Evolutionary conservation across 2,329 filamentous ascomycete genomes (phyloP).

Genomic region (Pseudonectria foliicola): DNA sequence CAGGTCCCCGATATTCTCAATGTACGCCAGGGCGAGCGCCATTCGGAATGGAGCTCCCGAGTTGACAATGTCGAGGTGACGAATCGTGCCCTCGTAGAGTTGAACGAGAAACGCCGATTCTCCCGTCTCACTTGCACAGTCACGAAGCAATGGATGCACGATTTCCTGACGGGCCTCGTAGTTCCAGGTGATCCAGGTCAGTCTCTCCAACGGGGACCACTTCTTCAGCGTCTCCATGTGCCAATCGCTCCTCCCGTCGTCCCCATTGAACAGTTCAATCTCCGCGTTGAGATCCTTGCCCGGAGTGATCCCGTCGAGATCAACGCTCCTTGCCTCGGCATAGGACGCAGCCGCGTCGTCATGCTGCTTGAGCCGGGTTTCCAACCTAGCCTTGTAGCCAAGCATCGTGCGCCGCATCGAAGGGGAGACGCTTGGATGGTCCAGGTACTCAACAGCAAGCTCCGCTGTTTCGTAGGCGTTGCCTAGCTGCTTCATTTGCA

Average conservation of each 20-base stretch:
- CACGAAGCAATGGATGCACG: conserved; percentile 8
- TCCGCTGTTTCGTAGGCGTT: conserved; percentile 8
- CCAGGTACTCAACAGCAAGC: conserved; percentile 2
- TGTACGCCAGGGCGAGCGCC: conserved; percentile 12
- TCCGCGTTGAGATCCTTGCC: conserved; percentile 15
- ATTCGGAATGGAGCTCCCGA: conserved; percentile 15
- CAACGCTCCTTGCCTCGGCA: conserved; percentile 7
- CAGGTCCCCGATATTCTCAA: conserved; percentile 10
- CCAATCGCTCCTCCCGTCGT: conserved; percentile 2
- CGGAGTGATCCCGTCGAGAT: conserved; percentile 13
- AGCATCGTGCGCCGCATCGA: conserved; percentile 9
- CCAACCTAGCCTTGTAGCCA: conserved; percentile 13
- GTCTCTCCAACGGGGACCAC: conserved; percentile 19
- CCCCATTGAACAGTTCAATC: conserved; percentile 9
- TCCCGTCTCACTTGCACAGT: conserved; percentile 9
- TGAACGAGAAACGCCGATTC: conserved; percentile 16
- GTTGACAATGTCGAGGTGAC: conserved; percentile 20
- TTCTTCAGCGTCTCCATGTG: conserved; percentile 15
- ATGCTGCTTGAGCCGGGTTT: conserved; percentile 7
- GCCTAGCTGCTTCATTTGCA: conserved; percentile 4
- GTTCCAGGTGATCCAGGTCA: conserved; percentile 20
- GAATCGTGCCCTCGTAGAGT: conserved; percentile 16
- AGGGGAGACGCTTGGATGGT: conserved; percentile 6
- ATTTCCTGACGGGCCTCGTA: conserved; percentile 4
- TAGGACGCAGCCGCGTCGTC: conserved; percentile 11